Conservation (phyloP, 2,329 filamentous ascomycete species). For the Pseudogymnoascus sp. region DNA sequence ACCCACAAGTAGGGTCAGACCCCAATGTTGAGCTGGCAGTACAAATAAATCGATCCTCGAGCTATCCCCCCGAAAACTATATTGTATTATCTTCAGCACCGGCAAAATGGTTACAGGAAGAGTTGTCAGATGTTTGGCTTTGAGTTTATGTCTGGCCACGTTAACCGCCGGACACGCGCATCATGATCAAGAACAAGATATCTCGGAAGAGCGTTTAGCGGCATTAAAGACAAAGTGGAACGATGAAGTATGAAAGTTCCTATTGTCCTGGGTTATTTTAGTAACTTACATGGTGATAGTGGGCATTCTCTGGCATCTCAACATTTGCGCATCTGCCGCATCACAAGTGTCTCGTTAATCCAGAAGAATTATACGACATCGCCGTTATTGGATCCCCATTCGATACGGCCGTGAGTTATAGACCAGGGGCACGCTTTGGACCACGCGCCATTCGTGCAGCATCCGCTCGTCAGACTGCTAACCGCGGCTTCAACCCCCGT, state of each 20-base stretch:
- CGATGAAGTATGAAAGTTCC: neutral
- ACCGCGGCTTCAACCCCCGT: conserved; percentile 74
- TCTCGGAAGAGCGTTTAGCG: neutral
- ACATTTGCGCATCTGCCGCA: conserved; percentile 66
- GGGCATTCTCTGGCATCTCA: conserved; percentile 65
- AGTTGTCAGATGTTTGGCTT: neutral
- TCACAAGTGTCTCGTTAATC: conserved; percentile 60
- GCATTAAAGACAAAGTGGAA: neutral
- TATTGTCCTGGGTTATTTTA: too few relatives aligned
- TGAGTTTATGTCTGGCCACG: neutral
- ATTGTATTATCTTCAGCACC: neutral
- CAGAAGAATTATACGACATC: conserved; percentile 58
- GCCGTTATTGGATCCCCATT: conserved; percentile 66
- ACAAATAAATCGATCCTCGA: neutral
- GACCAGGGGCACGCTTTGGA: conserved; percentile 71
- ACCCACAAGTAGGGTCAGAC: neutral
- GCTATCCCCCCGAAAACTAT: neutral
- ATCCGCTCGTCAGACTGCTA: conserved; percentile 70
- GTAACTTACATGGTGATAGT: conserved; percentile 27
- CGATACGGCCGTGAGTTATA: conserved; percentile 64
- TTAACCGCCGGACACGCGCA: neutral
- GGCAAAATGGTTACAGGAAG: neutral
- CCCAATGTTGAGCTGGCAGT: neutral
- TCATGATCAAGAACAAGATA: neutral
- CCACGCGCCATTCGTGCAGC: conserved; percentile 81